phyloP scores from a whole-genome alignment of 2,329 filamentous ascomycete genomes.

The Biscogniauxia marginata region DNA sequence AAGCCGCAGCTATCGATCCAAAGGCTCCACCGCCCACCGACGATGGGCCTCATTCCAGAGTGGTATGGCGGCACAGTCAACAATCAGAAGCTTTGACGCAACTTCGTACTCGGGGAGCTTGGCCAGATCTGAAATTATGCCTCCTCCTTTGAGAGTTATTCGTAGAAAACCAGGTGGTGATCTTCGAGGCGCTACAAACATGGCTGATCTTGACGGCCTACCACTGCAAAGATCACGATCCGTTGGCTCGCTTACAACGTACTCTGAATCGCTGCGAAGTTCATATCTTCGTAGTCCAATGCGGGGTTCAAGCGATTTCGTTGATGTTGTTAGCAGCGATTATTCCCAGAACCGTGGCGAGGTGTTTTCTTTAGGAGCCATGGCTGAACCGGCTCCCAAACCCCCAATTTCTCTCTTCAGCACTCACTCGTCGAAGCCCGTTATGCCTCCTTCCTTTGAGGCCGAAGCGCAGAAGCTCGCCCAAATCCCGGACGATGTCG shows the following conservation, averaged over 20 bases:
- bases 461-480: conserved; percentile 83
- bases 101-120: conserved; percentile 55
- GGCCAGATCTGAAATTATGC: conserved; percentile 44
- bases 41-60: conserved; percentile 63
- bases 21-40: conserved; percentile 50
- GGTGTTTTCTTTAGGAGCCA: conserved; percentile 57
- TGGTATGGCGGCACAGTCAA: conserved; percentile 48
- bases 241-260: conserved; percentile 58
- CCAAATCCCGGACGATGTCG: conserved; percentile 77
- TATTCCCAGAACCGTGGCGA: conserved; percentile 42
- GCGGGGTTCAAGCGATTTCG: conserved; percentile 40
- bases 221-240: conserved; percentile 55
- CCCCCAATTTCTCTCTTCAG: conserved; percentile 55
- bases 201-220: conserved; percentile 56
- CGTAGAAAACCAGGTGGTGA: conserved; percentile 74
- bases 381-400: conserved; percentile 51
- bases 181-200: conserved; percentile 65
- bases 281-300: conserved; percentile 50
- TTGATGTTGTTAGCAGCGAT: conserved; percentile 45
- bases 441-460: conserved; percentile 77
- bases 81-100: conserved; percentile 60
- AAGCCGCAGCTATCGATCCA: conserved; percentile 47
- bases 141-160: conserved; percentile 60
- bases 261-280: conserved; percentile 59
- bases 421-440: conserved; percentile 60